Evolutionary conservation across 306 rosid species (phyloP).

Genomic region (Ceratonia siliqua): DNA sequence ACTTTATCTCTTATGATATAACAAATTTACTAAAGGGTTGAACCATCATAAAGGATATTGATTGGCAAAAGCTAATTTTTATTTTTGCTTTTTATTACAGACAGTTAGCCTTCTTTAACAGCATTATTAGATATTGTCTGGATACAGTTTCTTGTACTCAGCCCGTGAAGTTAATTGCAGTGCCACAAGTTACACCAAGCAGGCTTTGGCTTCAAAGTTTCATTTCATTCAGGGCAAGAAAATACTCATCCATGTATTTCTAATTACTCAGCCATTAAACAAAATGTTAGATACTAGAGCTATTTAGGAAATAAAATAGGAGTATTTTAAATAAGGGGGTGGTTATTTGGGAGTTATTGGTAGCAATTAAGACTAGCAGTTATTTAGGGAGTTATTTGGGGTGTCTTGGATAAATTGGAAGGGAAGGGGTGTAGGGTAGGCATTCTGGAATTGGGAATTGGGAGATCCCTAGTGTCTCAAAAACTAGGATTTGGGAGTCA

Average conservation of each 20-base stretch:
- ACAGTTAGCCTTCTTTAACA: not conserved
- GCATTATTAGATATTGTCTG: not conserved
- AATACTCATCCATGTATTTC: not conserved
- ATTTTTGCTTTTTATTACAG: slow-evolving; percentile 12
- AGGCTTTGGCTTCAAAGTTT: not conserved
- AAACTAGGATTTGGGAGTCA: too few species aligned
- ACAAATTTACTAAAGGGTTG: not conserved
- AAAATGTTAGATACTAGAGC: too few species aligned
- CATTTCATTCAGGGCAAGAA: not conserved
- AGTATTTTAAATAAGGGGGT: too few species aligned
- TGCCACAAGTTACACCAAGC: not conserved
- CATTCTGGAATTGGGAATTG: too few species aligned
- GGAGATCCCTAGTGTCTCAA: too few species aligned
- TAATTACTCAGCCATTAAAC: not conserved
- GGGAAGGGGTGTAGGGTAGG: too few species aligned
- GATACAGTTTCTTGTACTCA: not conserved
- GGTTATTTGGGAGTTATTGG: too few species aligned
- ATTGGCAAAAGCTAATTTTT: not conserved
- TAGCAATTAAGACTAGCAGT: too few species aligned
- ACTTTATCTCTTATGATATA: not conserved
- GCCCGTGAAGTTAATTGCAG: not conserved
- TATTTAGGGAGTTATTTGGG: too few species aligned
- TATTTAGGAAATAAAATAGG: too few species aligned
- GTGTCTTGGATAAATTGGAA: too few species aligned
- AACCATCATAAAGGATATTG: not conserved